Evolutionary conservation across 768 basidiomycete species (phyloP).

Genomic region (Termitomyces sp.): DNA sequence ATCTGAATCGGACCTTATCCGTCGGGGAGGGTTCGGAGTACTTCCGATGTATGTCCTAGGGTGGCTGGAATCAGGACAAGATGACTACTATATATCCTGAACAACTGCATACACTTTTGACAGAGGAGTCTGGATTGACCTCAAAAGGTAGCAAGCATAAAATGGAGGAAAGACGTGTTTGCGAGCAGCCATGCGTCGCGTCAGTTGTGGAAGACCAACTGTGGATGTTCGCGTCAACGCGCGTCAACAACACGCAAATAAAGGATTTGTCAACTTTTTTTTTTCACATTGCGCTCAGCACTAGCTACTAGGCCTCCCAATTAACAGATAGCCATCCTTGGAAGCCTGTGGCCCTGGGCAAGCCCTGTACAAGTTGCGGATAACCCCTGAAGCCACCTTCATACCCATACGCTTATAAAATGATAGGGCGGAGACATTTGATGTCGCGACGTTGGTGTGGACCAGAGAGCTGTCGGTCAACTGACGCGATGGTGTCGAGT

Average conservation of each 20-base stretch:
- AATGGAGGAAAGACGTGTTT: slow-evolving; percentile 56
- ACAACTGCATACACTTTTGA: slow-evolving; percentile 36
- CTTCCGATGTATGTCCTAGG: slow-evolving; percentile 74
- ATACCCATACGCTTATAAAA: slow-evolving; percentile 46
- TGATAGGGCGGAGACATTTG: slow-evolving; percentile 35
- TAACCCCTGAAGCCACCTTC: slow-evolving; percentile 26
- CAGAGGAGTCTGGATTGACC: slow-evolving; percentile 53
- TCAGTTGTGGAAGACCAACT: neutral
- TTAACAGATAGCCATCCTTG: slow-evolving; percentile 40
- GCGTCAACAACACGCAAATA: neutral
- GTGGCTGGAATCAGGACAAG: neutral
- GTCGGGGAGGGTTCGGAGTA: slow-evolving; percentile 62
- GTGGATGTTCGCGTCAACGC: neutral
- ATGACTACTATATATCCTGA: neutral
- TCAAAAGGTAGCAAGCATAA: slow-evolving; percentile 83
- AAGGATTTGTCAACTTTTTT: neutral
- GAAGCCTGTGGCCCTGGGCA: slow-evolving; percentile 31
- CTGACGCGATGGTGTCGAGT: slow-evolving; percentile 17
- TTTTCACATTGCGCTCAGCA: too few species aligned
- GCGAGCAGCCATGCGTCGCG: slow-evolving; percentile 2
- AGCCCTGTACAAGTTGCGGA: slow-evolving; percentile 36
- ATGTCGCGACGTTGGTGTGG: slow-evolving; percentile 43
- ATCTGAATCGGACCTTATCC: slow-evolving; percentile 44
- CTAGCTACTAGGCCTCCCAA: slow-evolving; percentile 25
- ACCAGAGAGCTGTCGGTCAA: slow-evolving; percentile 25